phyloP scores from a whole-genome alignment of 23 red algal species.

The Cyanidiococcus yangmingshanensis region DNA sequence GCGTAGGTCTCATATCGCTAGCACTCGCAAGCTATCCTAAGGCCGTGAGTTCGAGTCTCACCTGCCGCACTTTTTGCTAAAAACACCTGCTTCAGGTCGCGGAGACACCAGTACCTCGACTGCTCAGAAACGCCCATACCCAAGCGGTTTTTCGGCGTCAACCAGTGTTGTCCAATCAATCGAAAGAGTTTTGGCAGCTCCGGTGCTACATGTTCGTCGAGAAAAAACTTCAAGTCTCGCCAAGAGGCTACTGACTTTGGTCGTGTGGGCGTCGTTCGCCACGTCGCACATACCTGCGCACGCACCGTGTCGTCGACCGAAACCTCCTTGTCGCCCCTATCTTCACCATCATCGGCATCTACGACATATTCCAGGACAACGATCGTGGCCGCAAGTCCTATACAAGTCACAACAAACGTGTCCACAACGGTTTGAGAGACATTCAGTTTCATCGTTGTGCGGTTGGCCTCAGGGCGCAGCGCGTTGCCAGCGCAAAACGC shows the following conservation, averaged over 20 bases:
- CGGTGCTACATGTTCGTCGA: constrained; percentile 7
- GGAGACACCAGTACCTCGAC: too few relatives aligned
- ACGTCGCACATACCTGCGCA: not conserved
- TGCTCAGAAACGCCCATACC: not conserved
- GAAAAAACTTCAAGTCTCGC: not conserved
- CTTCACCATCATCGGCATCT: not conserved
- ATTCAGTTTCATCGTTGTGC: not conserved
- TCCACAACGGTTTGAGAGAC: not conserved
- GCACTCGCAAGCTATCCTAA: constrained; percentile 7
- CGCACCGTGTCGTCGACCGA: not conserved
- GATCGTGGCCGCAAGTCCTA: not conserved
- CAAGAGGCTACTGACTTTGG: too few relatives aligned
- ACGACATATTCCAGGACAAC: not conserved
- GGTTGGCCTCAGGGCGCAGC: too few relatives aligned
- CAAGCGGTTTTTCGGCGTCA: constrained; percentile 1
- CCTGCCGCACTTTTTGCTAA: constrained; percentile 11
- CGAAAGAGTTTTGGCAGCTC: not conserved
- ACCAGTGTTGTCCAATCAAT: constrained; percentile 7
- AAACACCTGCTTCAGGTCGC: too few relatives aligned
- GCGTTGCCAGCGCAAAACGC: too few relatives aligned
- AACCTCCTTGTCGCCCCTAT: not conserved
- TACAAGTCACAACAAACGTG: not conserved
- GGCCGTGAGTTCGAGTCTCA: constrained; percentile 21
- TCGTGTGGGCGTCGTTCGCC: too few relatives aligned
- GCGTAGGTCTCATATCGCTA: constrained; percentile 17